These are phyloP conservation scores for Pilasporangium apinafurcum DNA, from an alignment of 352 stramenopile genomes.

Conservation along the genomic window DNA sequence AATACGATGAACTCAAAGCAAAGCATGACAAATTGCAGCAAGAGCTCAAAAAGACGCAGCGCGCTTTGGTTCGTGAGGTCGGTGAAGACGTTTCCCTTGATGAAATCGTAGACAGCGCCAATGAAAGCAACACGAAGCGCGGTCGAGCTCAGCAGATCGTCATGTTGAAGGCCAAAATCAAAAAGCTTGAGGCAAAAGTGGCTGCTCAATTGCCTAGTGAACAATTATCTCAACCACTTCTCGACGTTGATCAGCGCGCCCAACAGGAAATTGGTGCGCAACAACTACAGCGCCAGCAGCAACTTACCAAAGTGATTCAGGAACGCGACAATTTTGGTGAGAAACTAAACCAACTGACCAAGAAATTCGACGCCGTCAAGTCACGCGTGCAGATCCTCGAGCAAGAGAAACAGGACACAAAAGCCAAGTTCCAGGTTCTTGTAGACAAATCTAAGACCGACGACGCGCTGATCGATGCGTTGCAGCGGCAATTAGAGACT, in stretches of 20 bases:
- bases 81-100: conserved; percentile 45
- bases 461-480: conserved; percentile 66
- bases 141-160: conserved; percentile 80
- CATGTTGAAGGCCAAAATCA: conserved; percentile 78
- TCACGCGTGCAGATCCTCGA: conserved; percentile 66
- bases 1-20: conserved; percentile 54
- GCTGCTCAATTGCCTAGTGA: background rate
- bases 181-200: conserved; percentile 43
- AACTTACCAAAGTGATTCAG: conserved; percentile 47
- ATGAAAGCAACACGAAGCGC: conserved; percentile 21
- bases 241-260: conserved; percentile 59
- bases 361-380: conserved; percentile 59
- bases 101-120: conserved; percentile 35
- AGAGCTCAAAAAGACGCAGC: conserved; percentile 71
- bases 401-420: conserved; percentile 62
- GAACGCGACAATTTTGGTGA: conserved; percentile 58
- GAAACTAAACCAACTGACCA: conserved; percentile 43
- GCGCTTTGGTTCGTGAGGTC: conserved; percentile 57
- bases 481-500: conserved; percentile 63
- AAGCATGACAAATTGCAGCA: conserved; percentile 45
- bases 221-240: background rate
- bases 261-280: conserved; percentile 52
- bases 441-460: conserved; percentile 80
- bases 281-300: conserved; percentile 49
- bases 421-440: conserved; percentile 57